Evolutionary conservation across 2,329 filamentous ascomycete genomes (phyloP), one percentile per base, ranked within the genome.

Genomic region (Phoma sp.): DNA sequence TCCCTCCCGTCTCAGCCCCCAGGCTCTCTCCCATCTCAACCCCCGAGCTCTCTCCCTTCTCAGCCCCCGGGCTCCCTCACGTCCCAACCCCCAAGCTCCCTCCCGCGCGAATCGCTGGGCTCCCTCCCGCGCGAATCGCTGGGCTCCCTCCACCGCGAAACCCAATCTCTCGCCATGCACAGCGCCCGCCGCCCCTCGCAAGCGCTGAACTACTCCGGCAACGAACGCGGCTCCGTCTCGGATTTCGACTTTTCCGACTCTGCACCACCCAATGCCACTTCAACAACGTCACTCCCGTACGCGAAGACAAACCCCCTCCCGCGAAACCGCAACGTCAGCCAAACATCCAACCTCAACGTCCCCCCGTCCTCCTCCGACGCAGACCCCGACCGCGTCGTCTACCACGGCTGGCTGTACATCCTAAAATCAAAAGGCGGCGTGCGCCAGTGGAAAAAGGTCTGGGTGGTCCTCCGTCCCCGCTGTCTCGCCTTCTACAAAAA

Each of bases 401-500:
- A 91, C 84, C 92, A 98, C 71, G 93, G 93, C 45, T 93, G 92
- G 82, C 84, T 98, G 26, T 90, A 91, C 74, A 87, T 92, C 57
- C 84, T 97, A 51, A 92, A 91, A 66, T 90, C 88, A 57, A 93
- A 92, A 67, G 83, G 88, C 18, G 92, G 92, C 7, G 85, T 99
- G 48, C 87, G 90, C 39, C 90, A 96, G 68, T 99, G 95, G 95
- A 97, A 96, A 80, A 89, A 92, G 65, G 83, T 92, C 54, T 98
- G 95, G 95, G 90, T 89, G 11, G 95, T 98, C 0, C 83, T 99
- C 45, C 90, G 95, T 26, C 89, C 91, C 1, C 87, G 89, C 45
- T 92, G 90, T 59, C 80, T 99, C 26, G 90, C 92, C 14, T 84
- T 98, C 21, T 99, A 99, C 81, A 97, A 97, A 75, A 89, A 96